A percentile compares a stretch with the other conserved stretches of the same genome.
These are phyloP conservation scores for Parsonsia alboflavescens DNA, from an alignment of 257 asterid genomes.

Conservation along the genomic window DNA sequence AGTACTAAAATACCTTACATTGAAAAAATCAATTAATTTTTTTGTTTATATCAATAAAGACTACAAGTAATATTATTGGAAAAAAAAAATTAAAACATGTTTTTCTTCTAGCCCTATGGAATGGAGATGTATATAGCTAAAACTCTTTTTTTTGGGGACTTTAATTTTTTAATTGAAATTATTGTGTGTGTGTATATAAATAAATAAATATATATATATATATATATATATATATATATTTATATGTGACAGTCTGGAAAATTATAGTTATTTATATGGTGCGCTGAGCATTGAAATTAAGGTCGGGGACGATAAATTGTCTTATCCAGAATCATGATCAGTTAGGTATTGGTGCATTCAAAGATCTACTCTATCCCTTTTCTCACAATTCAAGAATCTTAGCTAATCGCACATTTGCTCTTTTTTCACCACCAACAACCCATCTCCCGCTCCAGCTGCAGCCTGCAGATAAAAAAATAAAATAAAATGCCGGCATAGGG, in stretches of 20 bases:
- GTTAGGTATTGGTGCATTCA: slow-evolving; percentile 18
- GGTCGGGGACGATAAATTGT: neutral
- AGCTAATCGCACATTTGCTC: neutral
- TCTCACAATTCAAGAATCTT: slow-evolving; percentile 16
- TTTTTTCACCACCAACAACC: neutral
- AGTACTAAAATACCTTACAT: no score
- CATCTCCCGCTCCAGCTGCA: neutral
- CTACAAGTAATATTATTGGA: no score
- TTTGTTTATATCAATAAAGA: no score
- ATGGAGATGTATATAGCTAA: no score
- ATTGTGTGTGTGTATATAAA: no score
- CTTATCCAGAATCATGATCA: neutral
- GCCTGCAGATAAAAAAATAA: no score
- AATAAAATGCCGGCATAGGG: no score
- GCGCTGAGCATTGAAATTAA: neutral
- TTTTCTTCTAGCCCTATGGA: no score
- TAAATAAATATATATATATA: no score
- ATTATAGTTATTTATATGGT: neutral
- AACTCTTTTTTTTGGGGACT: neutral
- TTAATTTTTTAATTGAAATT: neutral
- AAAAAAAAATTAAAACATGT: no score
- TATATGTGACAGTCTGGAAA: slow-evolving; percentile 6
- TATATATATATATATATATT: no score
- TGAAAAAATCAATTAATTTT: no score
- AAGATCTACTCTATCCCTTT: neutral